Base-by-base conservation (phyloP, 352 stramenopile species). In the Hyaloperonospora brassicae region DNA sequence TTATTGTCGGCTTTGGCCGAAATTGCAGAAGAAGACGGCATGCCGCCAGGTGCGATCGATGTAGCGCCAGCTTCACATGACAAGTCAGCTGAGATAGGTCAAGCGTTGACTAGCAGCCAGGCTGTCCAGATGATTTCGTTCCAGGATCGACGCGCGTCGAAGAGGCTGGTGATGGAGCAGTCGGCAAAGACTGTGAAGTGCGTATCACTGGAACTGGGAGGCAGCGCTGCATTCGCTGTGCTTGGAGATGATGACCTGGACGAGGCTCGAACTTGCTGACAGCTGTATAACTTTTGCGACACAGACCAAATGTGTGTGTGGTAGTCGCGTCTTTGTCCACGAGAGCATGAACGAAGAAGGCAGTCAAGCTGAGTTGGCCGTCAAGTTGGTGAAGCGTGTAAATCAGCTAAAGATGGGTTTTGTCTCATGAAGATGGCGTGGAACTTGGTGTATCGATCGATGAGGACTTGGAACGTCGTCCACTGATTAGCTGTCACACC, bases 251-350 rank as follows among this genome's bases (percentile, higher is more conserved):
- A 79, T 34, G 76, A 95, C 54, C 9, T 95, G 0, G 76, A 91
- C 38, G 75, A 86, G 21, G 86, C 87, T 1, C 64, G 95, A 21
- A 81, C 93, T 30, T 88, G 89, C 1, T 93, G 12, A 87, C 95
- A 59, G 57, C 64, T n/a, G 11, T 91, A 82, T 46, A 95, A 94
- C 66, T 95, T 95, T 55, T 84, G 83, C 71, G 95, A 93, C 70
- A 95, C 84, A 2, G 89, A 87, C 42, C 85, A 95, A 64, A 91
- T 79, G 23, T 95, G 84, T 93, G 52, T 93, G 84, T 52, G 92
- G 80, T 49, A 95, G 92, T 83, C 70, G 96, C 30, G 94, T 99
- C 48, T 86, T 98, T 47, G 72, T 99, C 10, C 95, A 99, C 46
- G 65, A 70, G 2, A 83, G 61, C 13, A 76, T 99, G n/a, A n/a